phyloP scores from a whole-genome alignment of 163 green algal species.

The Chlamydomonas reinhardtii region DNA sequence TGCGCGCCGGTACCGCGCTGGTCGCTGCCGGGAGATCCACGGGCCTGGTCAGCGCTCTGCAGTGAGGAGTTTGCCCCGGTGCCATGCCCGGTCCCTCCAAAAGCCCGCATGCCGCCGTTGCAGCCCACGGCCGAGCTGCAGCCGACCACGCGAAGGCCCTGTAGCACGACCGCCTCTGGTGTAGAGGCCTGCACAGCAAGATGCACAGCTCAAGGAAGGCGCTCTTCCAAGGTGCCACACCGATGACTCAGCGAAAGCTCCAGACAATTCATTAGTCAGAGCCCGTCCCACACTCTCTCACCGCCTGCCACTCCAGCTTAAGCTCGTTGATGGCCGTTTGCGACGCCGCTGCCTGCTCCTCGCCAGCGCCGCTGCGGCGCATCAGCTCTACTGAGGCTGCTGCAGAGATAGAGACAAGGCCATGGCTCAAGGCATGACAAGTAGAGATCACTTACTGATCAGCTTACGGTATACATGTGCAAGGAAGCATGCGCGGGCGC shows the following conservation, averaged over 20 bases:
- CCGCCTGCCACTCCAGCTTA: slow-evolving; percentile 30
- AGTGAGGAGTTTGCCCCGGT: not conserved
- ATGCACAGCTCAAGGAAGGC: no score
- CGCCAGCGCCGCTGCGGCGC: not conserved
- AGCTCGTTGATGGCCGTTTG: not conserved
- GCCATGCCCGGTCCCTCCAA: not conserved
- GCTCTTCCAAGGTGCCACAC: no score
- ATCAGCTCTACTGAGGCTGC: slow-evolving; percentile 23
- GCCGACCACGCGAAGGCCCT: slow-evolving; percentile 63
- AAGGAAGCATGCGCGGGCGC: no score
- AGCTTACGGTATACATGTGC: no score
- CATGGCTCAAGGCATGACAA: no score
- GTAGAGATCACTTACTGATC: no score
- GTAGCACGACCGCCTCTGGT: slow-evolving; percentile 51
- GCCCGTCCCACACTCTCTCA: not conserved
- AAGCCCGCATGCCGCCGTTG: slow-evolving; percentile 43
- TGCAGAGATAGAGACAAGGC: no score
- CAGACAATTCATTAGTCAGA: no score
- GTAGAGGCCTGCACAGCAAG: slow-evolving; percentile 25
- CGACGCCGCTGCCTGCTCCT: not conserved
- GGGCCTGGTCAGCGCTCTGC: not conserved
- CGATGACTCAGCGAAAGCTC: no score
- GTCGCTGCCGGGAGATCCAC: not conserved
- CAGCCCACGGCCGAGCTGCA: not conserved
- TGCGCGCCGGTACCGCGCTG: not conserved